Conservation (phyloP, 208 protist genomes). For the Crithidia thermophila region DNA sequence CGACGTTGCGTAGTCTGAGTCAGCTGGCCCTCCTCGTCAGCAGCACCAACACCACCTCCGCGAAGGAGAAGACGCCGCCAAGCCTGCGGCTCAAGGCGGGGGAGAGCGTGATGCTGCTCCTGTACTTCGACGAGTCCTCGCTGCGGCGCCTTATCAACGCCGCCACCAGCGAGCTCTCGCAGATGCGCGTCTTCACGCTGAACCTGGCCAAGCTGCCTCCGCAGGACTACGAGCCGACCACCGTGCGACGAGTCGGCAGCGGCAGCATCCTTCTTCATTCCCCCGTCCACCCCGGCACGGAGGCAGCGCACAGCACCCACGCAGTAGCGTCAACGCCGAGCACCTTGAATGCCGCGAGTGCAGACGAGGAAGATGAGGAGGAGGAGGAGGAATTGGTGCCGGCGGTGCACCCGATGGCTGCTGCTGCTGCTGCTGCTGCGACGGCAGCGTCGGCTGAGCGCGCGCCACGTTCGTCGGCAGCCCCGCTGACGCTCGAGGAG, state of each 20-base stretch:
- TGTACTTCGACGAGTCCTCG: constrained; percentile 40
- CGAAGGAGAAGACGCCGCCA: constrained; percentile 8
- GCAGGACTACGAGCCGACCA: constrained; percentile 42
- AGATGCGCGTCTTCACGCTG: constrained; percentile 65
- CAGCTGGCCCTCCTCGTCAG: constrained; percentile 40
- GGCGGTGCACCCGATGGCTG: constrained; percentile 14
- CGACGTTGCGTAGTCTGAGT: constrained; percentile 40
- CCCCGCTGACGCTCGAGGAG: constrained; percentile 6
- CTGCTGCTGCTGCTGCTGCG: constrained; percentile 6
- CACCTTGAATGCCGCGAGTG: background rate
- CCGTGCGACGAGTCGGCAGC: constrained; percentile 1
- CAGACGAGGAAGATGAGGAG: constrained; percentile 32
- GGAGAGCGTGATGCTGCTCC: constrained; percentile 67
- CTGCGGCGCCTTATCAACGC: constrained; percentile 37
- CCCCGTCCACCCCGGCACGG: background rate
- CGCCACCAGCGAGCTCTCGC: constrained; percentile 48
- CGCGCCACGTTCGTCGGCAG: background rate
- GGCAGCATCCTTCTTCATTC: background rate
- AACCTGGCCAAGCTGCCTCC: constrained; percentile 61
- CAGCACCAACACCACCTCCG: constrained; percentile 20
- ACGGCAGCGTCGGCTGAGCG: constrained; percentile 2
- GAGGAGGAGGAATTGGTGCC: constrained; percentile 42
- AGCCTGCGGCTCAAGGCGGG: constrained; percentile 41
- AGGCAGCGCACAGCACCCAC: background rate
- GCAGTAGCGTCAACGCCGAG: background rate